These are phyloP conservation scores for Dimocarpus longan DNA, from an alignment of 345 rosid species.

Conservation along the genomic window DNA sequence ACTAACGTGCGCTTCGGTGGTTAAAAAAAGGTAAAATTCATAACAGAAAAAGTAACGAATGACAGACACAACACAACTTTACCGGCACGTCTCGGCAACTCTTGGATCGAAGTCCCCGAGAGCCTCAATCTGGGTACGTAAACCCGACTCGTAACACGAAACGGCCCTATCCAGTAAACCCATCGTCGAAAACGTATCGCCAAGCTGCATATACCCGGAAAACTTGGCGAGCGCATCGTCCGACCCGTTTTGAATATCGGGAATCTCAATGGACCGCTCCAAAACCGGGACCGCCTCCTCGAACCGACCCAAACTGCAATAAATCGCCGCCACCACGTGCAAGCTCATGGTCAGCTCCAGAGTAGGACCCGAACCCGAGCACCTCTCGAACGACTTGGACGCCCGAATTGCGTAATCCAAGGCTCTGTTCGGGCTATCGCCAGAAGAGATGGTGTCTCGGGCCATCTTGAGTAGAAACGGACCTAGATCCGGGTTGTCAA, in stretches of 20 bases:
- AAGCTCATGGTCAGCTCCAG: constrained; percentile 48
- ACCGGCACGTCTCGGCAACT: constrained; percentile 52
- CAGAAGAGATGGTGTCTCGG: constrained; percentile 32
- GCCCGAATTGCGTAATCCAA: constrained; percentile 47
- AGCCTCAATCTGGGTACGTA: constrained; percentile 48
- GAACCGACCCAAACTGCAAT: constrained; percentile 43
- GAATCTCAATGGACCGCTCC: constrained; percentile 42
- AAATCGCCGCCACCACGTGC: constrained; percentile 48
- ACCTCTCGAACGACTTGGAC: constrained; percentile 39
- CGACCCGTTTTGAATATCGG: constrained; percentile 25
- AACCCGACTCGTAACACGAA: constrained; percentile 43
- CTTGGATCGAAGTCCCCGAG: constrained; percentile 46
- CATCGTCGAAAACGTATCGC: constrained; percentile 51
- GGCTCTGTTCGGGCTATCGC: constrained; percentile 34
- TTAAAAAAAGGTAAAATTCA: neutral
- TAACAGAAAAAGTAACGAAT: neutral
- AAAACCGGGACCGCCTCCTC: constrained; percentile 51
- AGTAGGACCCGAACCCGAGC: constrained; percentile 26
- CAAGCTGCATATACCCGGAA: constrained; percentile 58
- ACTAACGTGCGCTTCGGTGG: neutral
- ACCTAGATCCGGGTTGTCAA: constrained; percentile 40
- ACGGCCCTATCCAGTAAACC: constrained; percentile 51
- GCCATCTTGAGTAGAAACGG: constrained; percentile 42
- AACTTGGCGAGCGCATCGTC: constrained; percentile 51
- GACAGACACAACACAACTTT: neutral